phyloP scores from a whole-genome alignment of 805 yeast species.

The Lipomyces spencermartinsiae region DNA sequence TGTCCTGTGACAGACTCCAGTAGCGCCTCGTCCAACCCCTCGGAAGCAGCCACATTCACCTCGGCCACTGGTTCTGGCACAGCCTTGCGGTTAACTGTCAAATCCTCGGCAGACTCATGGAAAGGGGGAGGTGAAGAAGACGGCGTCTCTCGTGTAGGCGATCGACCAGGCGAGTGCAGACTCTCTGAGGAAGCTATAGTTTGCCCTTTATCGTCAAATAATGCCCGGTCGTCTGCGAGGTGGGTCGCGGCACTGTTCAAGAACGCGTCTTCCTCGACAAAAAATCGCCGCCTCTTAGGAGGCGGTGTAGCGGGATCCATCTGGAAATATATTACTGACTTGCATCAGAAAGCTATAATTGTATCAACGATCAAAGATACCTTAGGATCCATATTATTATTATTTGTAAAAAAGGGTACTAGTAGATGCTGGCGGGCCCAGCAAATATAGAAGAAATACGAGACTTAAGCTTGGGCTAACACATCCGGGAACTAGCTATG shows the following conservation, averaged over 20 bases:
- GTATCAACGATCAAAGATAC: background rate
- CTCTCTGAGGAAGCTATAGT: background rate
- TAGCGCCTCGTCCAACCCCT: conserved; percentile 16
- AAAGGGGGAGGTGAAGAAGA: conserved; percentile 30
- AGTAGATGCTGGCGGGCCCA: conserved; percentile 70
- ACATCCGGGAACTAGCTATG: background rate
- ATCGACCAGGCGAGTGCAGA: background rate
- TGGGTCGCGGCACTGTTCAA: conserved; percentile 7
- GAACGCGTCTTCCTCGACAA: conserved; percentile 19
- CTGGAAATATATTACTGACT: background rate
- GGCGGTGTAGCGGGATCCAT: background rate
- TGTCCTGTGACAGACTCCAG: conserved; percentile 22
- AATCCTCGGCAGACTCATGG: background rate
- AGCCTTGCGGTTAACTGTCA: background rate
- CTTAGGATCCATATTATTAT: background rate
- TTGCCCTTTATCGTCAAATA: background rate
- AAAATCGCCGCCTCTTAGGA: conserved; percentile 25
- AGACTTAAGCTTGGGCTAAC: no score
- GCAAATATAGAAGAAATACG: conserved; percentile 63
- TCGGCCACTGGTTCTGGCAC: background rate
- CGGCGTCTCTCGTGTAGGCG: conserved; percentile 22
- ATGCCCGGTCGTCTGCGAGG: background rate
- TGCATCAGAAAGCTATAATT: background rate
- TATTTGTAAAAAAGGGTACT: conserved; percentile 57
- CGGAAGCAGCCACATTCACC: background rate